These are phyloP conservation scores for Russula earlei DNA, from an alignment of 768 basidiomycete genomes.

Conservation along the genomic window DNA sequence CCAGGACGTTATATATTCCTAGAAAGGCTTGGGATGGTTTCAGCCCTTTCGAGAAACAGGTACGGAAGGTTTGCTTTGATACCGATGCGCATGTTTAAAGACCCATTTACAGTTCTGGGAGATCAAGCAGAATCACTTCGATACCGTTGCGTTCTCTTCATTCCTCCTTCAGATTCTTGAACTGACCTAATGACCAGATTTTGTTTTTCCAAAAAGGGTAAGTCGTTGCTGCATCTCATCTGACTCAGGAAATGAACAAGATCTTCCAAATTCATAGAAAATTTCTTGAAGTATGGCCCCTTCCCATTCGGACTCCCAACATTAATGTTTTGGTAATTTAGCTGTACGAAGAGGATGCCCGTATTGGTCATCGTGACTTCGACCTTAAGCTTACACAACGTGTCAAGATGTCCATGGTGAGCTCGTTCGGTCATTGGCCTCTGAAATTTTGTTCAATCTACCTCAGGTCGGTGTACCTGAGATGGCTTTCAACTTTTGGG, in stretches of 20 bases:
- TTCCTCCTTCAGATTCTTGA: slow-evolving; percentile 22
- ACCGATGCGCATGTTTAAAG: neutral
- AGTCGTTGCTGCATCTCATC: slow-evolving; percentile 5
- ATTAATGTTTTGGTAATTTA: slow-evolving; percentile 6
- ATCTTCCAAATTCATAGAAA: slow-evolving; percentile 40
- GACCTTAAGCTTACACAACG: slow-evolving; percentile 86
- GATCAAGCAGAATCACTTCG: slow-evolving; percentile 97
- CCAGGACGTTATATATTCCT: slow-evolving; percentile 78
- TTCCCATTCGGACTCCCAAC: neutral
- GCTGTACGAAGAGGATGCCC: slow-evolving; percentile 95
- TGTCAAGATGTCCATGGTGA: slow-evolving; percentile 98
- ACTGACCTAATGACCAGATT: slow-evolving; percentile 35
- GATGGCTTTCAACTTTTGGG: slow-evolving; percentile 87
- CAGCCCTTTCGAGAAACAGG: slow-evolving; percentile 93
- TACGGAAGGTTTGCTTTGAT: slow-evolving; percentile 1
- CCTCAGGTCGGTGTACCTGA: slow-evolving; percentile 90
- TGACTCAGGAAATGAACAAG: neutral
- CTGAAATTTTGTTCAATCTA: neutral
- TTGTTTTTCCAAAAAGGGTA: slow-evolving; percentile 99
- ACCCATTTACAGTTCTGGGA: slow-evolving; percentile 33
- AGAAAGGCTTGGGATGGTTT: slow-evolving; percentile 67
- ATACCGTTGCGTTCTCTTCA: slow-evolving; percentile 49
- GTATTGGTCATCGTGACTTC: slow-evolving; percentile 88
- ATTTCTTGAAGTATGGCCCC: slow-evolving; percentile 55
- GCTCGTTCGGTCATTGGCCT: slow-evolving; percentile 14